Evolutionary conservation across 371 early-diverging fungal genomes (phyloP).

Genomic region (Apophysomyces trapeziformis): DNA sequence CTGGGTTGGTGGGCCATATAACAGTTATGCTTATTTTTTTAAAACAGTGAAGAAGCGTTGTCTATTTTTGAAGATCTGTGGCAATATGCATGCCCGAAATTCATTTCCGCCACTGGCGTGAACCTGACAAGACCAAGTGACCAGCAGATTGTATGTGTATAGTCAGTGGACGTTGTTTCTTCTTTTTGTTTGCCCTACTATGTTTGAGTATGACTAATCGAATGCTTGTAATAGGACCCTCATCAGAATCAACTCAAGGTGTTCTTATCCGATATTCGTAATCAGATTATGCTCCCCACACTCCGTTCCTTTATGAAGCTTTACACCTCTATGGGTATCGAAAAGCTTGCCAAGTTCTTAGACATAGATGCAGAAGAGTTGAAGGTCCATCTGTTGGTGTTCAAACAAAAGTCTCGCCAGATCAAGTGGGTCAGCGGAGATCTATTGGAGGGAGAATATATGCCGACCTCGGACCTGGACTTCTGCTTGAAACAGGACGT

Average conservation of each 20-base stretch:
- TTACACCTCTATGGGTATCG: conserved; percentile 89
- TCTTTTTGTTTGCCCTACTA: too few species aligned
- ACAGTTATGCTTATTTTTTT: not conserved
- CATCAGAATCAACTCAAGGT: conserved; percentile 81
- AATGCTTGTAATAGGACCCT: conserved; percentile 54
- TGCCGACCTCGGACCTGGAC: conserved; percentile 85
- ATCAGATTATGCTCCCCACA: conserved; percentile 86
- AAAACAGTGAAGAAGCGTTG: conserved; percentile 76
- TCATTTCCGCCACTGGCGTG: conserved; percentile 86
- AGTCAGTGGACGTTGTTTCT: too few species aligned
- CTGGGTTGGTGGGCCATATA: not conserved
- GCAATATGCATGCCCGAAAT: conserved; percentile 92
- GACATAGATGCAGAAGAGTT: conserved; percentile 83
- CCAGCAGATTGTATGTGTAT: conserved; percentile 30
- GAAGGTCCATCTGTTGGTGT: conserved; percentile 83
- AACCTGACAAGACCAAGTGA: conserved; percentile 50
- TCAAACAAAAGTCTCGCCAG: conserved; percentile 93
- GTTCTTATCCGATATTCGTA: conserved; percentile 83
- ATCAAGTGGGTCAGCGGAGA: conserved; percentile 76
- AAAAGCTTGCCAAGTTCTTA: conserved; percentile 88
- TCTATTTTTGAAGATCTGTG: conserved; percentile 87
- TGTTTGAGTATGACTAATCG: not conserved
- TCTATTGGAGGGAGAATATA: conserved; percentile 81
- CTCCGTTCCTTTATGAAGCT: conserved; percentile 93
- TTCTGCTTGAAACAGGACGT: conserved; percentile 92